Conservation (phyloP, 306 rosid genomes). For the Glycine tomentella region DNA sequence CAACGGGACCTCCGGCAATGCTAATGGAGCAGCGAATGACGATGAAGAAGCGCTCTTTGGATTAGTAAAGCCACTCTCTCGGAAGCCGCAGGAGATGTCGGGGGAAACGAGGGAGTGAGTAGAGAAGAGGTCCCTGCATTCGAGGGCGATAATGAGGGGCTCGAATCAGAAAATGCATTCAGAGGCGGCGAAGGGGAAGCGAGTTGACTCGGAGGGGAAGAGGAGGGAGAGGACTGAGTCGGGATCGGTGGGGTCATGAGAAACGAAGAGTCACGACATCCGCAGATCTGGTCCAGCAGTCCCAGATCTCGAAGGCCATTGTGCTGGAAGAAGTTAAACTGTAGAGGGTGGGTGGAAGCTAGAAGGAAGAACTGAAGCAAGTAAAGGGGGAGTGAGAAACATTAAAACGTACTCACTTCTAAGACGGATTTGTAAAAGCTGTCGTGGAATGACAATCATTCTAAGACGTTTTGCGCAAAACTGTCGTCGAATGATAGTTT, state of each 20-base stretch:
- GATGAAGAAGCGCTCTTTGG: slow-evolving; percentile 76
- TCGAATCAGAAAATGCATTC: slow-evolving; percentile 84
- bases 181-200: slow-evolving; percentile 24
- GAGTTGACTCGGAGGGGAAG: slow-evolving; percentile 58
- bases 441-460: too few relatives aligned
- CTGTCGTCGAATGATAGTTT: too few relatives aligned
- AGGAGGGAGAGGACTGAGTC: slow-evolving; percentile 67
- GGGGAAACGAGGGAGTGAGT: slow-evolving; percentile 81
- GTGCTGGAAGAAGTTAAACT: too few relatives aligned
- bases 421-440: too few relatives aligned
- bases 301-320: too few relatives aligned
- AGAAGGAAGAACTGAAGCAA: too few relatives aligned
- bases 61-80: slow-evolving; percentile 89
- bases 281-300: too few relatives aligned
- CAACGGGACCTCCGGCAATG: slow-evolving; percentile 69
- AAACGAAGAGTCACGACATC: slow-evolving; percentile 70
- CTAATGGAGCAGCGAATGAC: slow-evolving; percentile 92
- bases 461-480: too few relatives aligned
- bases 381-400: too few relatives aligned
- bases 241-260: slow-evolving; percentile 76
- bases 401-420: too few relatives aligned
- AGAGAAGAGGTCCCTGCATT: slow-evolving; percentile 75
- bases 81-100: slow-evolving; percentile 85
- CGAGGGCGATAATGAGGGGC: too few relatives aligned
- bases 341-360: too few relatives aligned